Conservation (phyloP, 495 filamentous ascomycete species). For the Halenospora varia region DNA sequence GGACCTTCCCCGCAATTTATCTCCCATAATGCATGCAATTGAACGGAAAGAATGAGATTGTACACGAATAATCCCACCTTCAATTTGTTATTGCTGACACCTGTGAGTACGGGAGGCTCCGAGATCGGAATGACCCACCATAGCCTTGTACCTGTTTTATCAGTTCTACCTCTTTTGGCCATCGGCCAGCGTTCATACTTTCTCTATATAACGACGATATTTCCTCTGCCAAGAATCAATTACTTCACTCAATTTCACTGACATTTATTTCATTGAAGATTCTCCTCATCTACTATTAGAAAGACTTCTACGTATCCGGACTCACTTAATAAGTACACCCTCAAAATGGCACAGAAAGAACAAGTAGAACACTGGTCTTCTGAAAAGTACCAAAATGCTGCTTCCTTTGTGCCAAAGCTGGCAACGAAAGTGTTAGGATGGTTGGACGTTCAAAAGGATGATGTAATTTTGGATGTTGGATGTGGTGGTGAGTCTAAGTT, state of each 20-base stretch:
- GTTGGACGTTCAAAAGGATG: slow-evolving; percentile 56
- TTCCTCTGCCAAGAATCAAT: not conserved
- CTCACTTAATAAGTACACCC: not conserved
- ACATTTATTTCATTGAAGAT: not conserved
- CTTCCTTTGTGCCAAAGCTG: slow-evolving; percentile 69
- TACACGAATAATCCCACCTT: not conserved
- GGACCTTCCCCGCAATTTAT: not conserved
- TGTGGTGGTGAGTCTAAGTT: slow-evolving; percentile 52
- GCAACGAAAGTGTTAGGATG: slow-evolving; percentile 60
- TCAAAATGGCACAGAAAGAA: slow-evolving; percentile 6
- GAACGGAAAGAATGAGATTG: not conserved
- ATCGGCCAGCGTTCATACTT: too few species aligned
- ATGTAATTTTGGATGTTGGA: slow-evolving; percentile 67
- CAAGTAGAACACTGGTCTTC: slow-evolving; percentile 53
- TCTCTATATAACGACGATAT: too few species aligned
- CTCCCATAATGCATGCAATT: not conserved
- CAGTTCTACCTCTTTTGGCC: not conserved
- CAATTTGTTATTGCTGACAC: too few species aligned
- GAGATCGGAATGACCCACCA: slow-evolving; percentile 1
- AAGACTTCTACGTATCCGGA: not conserved
- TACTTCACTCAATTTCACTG: not conserved
- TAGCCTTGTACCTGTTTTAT: not conserved
- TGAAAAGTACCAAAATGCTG: slow-evolving; percentile 57
- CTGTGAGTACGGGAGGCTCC: not conserved
- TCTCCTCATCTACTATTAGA: not conserved